These are phyloP conservation scores for Vicia sativa DNA, from an alignment of 306 rosid species.

Conservation along the genomic window DNA sequence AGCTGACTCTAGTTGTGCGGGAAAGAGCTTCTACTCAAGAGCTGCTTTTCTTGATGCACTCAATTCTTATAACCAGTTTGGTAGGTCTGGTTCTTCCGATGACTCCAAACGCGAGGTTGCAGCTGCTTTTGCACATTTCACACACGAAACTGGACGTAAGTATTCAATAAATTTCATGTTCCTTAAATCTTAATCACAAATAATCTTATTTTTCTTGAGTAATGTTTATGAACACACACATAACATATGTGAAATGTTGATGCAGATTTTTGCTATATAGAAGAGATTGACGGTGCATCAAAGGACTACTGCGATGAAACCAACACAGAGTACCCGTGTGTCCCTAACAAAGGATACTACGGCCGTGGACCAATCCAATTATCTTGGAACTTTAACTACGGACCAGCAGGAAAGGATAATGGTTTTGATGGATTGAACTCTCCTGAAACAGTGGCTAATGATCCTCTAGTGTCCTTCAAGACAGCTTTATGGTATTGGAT, in stretches of 20 bases:
- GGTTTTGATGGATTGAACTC: slow-evolving; percentile 69
- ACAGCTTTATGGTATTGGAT: slow-evolving; percentile 92
- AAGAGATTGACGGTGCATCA: slow-evolving; percentile 80
- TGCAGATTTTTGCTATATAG: slow-evolving; percentile 80
- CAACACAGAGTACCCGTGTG: slow-evolving; percentile 68
- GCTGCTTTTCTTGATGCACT: slow-evolving; percentile 57
- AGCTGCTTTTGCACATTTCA: slow-evolving; percentile 79
- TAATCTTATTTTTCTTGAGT: neutral
- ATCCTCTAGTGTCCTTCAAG: slow-evolving; percentile 65
- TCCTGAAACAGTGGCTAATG: slow-evolving; percentile 73
- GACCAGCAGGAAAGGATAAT: slow-evolving; percentile 66
- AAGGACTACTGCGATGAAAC: slow-evolving; percentile 76
- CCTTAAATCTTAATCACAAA: neutral
- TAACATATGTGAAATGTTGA: neutral
- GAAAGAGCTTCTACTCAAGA: slow-evolving; percentile 63
- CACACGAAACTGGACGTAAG: slow-evolving; percentile 86
- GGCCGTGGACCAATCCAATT: slow-evolving; percentile 91
- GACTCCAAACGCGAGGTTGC: slow-evolving; percentile 86
- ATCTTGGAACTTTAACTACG: slow-evolving; percentile 91
- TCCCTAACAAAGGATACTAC: slow-evolving; percentile 64
- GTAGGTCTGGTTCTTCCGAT: slow-evolving; percentile 41
- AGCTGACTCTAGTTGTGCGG: slow-evolving; percentile 58
- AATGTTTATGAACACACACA: neutral
- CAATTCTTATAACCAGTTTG: slow-evolving; percentile 52
- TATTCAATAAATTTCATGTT: neutral